These are phyloP conservation scores for Fusarium metavorans DNA, from an alignment of 2,329 filamentous ascomycete genomes.

Conservation along the genomic window DNA sequence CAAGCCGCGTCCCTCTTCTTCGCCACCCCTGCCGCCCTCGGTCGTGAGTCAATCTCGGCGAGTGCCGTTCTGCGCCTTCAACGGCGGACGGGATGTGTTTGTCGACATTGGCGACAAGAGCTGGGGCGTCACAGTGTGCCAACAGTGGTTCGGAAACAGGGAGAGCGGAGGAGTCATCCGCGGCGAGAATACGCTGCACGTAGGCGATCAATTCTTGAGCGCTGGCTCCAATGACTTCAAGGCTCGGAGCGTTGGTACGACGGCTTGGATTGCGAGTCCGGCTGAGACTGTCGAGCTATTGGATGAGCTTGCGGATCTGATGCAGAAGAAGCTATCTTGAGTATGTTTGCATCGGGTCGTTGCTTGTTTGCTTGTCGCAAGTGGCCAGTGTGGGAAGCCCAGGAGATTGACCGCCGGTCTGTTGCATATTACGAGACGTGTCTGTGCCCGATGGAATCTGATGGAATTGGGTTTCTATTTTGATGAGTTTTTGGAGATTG, in stretches of 20 bases:
- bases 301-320: conserved; percentile 79
- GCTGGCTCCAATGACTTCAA: conserved; percentile 98
- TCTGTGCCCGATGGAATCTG: not conserved
- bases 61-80: conserved; percentile 97
- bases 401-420: not conserved
- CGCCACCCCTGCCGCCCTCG: conserved; percentile 28
- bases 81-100: conserved; percentile 97
- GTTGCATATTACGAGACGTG: not conserved
- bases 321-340: conserved; percentile 51
- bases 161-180: conserved; percentile 62
- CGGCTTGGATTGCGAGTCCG: conserved; percentile 96
- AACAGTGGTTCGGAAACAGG: conserved; percentile 82
- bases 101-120: conserved; percentile 99
- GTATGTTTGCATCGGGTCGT: not conserved
- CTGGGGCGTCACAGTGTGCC: conserved; percentile 93
- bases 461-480: not conserved
- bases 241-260: conserved; percentile 89
- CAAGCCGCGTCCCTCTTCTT: conserved; percentile 35
- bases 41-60: conserved; percentile 41
- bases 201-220: conserved; percentile 96
- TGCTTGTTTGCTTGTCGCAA: not conserved
- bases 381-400: not conserved
- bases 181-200: conserved; percentile 86
- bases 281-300: conserved; percentile 89
- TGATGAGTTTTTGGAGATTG: not conserved